Evolutionary conservation across 805 yeast genomes (phyloP).

Genomic region (Cyberlindnera lachancei): DNA sequence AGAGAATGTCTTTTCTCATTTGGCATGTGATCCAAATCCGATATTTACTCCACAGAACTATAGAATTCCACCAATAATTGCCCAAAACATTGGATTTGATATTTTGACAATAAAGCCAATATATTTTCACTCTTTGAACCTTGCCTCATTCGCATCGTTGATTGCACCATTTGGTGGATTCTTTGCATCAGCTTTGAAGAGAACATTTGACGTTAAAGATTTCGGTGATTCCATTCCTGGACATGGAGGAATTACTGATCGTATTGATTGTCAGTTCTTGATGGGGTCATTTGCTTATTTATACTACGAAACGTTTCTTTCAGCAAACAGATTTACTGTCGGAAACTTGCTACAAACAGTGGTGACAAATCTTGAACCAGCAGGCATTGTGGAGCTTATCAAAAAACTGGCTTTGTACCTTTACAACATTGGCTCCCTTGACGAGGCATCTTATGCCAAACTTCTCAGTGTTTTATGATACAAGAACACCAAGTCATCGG

Average conservation of each 20-base stretch:
- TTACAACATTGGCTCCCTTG: constrained; percentile 33
- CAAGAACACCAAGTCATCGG: background rate
- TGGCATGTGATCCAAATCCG: constrained; percentile 79
- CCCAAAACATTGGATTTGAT: constrained; percentile 38
- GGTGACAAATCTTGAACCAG: constrained; percentile 57
- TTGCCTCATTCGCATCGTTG: constrained; percentile 92
- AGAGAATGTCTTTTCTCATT: constrained; percentile 49
- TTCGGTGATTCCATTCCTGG: constrained; percentile 99
- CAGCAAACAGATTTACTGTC: constrained; percentile 61
- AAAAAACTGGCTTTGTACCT: constrained; percentile 37
- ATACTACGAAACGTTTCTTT: constrained; percentile 87
- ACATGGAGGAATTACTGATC: constrained; percentile 96
- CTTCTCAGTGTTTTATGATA: background rate
- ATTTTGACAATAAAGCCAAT: constrained; percentile 71
- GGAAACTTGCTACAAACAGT: constrained; percentile 72
- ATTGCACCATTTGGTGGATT: constrained; percentile 99
- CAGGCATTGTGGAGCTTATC: constrained; percentile 58
- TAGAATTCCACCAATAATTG: constrained; percentile 64
- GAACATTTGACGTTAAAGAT: constrained; percentile 94
- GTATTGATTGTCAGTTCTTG: constrained; percentile 95
- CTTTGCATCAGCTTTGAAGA: constrained; percentile 94
- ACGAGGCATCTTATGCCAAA: constrained; percentile 26
- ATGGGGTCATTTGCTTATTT: constrained; percentile 95
- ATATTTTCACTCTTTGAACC: constrained; percentile 76
- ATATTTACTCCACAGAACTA: constrained; percentile 79